Evolutionary conservation across 306 rosid species (phyloP), one percentile per base, ranked within the genome.

Genomic region (Begonia masoniana): DNA sequence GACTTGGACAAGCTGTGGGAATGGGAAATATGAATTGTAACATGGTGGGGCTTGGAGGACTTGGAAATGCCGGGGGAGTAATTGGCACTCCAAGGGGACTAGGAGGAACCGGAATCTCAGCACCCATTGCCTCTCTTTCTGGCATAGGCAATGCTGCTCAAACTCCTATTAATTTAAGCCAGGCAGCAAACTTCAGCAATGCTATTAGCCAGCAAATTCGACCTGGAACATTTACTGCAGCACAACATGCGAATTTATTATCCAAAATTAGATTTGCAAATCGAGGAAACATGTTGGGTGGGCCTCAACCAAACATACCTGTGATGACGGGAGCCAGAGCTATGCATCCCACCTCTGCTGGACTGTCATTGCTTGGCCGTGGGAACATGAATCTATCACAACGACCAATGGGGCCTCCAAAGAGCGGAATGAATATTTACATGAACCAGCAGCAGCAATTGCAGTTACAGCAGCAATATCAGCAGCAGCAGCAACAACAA

Each of bases 401-500:
- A 74, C 92, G 91, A 24, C 50, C 72, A n/a, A 61, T 91, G 99
- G 96, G 81, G 41, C 99, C 99, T 2, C 99, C 96, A 1, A 92
- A 81, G 75, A 47, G 74, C 2, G 92, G 86, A 45, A 62, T 81
- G 71, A 77, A 62, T 63, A 56, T 63, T 41, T 86, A 81, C 67
- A 76, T 83, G 93, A 87, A 72, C 86, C 82, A 52, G 0, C 78
- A 58, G 7, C 94, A 60, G 0, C 74, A 55, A 0, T 74, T 67
- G 1, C 76, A 65, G 0, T 67, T 54, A 0, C 79, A 63, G 4
- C 73, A 69, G 1, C 74, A 60, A 2, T 58, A 63, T 0, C 82
- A 69, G 4, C 74, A 61, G 50, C 75, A 68, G 3, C 81, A 71
- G 8, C 81, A 68, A 1, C 76, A 74, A 41, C 81, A 74, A 7